These are phyloP conservation scores for Pythium phragmiticola DNA, from an alignment of 352 stramenopile genomes.

Conservation along the genomic window DNA sequence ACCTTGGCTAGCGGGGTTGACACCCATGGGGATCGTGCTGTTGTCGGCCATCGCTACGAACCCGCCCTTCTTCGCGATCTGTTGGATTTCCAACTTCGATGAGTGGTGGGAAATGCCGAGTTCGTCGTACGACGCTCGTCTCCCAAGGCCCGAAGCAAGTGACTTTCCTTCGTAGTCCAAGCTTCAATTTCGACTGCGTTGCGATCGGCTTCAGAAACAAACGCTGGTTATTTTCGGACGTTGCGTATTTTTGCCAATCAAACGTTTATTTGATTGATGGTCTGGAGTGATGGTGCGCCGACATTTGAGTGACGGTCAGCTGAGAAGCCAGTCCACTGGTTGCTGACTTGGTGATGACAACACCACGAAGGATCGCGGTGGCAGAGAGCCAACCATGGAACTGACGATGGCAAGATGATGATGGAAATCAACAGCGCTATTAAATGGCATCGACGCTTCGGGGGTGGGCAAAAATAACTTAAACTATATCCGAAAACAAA, in stretches of 20 bases:
- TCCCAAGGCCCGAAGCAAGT: not conserved
- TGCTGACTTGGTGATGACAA: not conserved
- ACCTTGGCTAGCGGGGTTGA: conserved; percentile 20
- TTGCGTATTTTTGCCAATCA: not conserved
- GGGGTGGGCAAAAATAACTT: conserved; percentile 25
- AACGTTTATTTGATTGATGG: not conserved
- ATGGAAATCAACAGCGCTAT: not conserved
- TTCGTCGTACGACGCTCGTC: not conserved
- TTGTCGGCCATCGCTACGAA: conserved; percentile 19
- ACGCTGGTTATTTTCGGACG: conserved; percentile 6
- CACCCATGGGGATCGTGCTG: conserved; percentile 13
- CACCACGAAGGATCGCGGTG: not conserved
- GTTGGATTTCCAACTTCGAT: not conserved
- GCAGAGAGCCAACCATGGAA: not conserved
- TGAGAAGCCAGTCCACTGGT: conserved; percentile 4
- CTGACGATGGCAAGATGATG: not conserved
- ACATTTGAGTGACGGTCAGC: not conserved
- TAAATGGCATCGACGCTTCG: not conserved
- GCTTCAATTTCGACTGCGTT: conserved; percentile 28
- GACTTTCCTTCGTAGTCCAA: not conserved
- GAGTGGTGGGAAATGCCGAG: not conserved
- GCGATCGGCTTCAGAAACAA: conserved; percentile 3
- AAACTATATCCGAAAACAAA: conserved; percentile 24
- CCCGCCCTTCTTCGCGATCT: not conserved
- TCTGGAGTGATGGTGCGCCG: not conserved